phyloP scores from a whole-genome alignment of 257 asterid genomes.

The Solanum ahanhuiri region DNA sequence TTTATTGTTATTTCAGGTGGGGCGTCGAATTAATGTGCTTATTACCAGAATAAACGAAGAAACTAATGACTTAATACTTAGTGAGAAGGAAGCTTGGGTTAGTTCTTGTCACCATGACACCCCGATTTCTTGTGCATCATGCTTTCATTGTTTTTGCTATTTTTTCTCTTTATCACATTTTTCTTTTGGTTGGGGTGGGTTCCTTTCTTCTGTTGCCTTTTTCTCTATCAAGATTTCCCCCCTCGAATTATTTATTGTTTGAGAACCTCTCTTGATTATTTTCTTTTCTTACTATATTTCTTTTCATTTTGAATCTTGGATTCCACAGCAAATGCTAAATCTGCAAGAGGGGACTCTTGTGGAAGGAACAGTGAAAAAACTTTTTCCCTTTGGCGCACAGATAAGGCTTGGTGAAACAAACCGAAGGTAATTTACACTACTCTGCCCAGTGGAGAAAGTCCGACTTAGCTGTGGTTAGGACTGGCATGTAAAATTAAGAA shows the following conservation, averaged over 20 bases:
- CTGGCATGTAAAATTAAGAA: neutral
- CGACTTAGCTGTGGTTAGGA: neutral
- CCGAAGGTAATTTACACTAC: slow-evolving; percentile 48
- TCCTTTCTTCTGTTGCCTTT: neutral
- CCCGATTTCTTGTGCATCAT: neutral
- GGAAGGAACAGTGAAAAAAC: slow-evolving; percentile 70
- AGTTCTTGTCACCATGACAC: slow-evolving; percentile 17
- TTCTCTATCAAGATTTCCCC: neutral
- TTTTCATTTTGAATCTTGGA: slow-evolving; percentile 8
- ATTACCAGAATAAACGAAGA: slow-evolving; percentile 81
- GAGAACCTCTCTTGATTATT: neutral
- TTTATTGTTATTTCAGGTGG: slow-evolving; percentile 51
- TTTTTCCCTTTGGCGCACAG: slow-evolving; percentile 87
- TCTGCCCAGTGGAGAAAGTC: neutral
- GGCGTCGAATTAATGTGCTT: slow-evolving; percentile 56
- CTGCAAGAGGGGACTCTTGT: slow-evolving; percentile 83
- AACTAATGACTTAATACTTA: slow-evolving; percentile 87
- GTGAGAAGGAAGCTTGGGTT: slow-evolving; percentile 94
- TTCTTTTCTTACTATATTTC: neutral
- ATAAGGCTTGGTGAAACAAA: slow-evolving; percentile 80
- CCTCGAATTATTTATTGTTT: neutral
- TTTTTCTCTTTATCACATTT: neutral
- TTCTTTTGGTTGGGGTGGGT: neutral
- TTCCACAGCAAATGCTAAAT: slow-evolving; percentile 44
- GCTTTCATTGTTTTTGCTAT: neutral